phyloP scores from a whole-genome alignment of 345 rosid genomes.

The Gossypium anomalum region DNA sequence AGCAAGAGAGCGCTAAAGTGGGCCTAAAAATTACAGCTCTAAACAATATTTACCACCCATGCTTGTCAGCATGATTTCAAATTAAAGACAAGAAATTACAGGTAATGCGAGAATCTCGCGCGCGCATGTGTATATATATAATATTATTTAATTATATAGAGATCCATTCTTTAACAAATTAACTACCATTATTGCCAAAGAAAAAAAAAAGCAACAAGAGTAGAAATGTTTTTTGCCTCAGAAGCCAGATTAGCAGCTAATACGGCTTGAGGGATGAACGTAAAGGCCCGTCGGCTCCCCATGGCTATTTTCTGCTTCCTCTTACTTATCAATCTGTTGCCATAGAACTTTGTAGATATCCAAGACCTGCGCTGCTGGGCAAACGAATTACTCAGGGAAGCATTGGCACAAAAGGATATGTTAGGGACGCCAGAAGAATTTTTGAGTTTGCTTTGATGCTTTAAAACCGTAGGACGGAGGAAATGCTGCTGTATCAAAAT shows the following conservation, averaged over 20 bases:
- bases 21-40: no score
- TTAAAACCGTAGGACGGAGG: constrained; percentile 48
- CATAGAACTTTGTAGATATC: constrained; percentile 40
- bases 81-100: no score
- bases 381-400: constrained; percentile 29
- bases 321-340: constrained; percentile 34
- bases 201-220: neutral
- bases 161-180: neutral
- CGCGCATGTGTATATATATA: neutral
- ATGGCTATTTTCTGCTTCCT: constrained; percentile 30
- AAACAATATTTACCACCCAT: no score
- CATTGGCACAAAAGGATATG: constrained; percentile 38
- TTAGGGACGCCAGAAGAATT: constrained; percentile 45
- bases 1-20: no score
- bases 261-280: constrained; percentile 51
- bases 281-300: constrained; percentile 33
- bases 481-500: constrained; percentile 56
- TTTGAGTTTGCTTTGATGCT: constrained; percentile 52
- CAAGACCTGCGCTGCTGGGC: constrained; percentile 29
- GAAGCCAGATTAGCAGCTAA: constrained; percentile 63
- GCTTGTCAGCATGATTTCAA: no score
- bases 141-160: neutral
- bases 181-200: neutral
- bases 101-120: no score
- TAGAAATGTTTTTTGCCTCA: constrained; percentile 38